A percentile compares a stretch with the other conserved stretches of the same genome.
phyloP scores from a whole-genome alignment of 2,329 filamentous ascomycete species.

The Beauveria brongniartii region DNA sequence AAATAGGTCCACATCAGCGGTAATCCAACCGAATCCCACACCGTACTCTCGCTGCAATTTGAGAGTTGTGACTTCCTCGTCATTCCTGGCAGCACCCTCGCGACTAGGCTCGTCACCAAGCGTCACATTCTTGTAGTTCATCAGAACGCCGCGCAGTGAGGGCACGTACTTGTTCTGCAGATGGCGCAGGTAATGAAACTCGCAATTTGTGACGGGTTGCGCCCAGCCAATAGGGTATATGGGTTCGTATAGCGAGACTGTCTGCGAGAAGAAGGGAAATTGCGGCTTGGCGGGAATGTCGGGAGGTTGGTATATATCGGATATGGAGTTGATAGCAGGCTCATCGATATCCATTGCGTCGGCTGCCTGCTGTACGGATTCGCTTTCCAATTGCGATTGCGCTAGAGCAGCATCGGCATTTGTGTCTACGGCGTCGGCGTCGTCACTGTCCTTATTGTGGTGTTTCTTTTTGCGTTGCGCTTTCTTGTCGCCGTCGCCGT shows the following conservation, averaged over 20 bases:
- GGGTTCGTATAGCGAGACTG: slow-evolving; percentile 71
- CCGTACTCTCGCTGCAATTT: slow-evolving; percentile 71
- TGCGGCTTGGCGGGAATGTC: slow-evolving; percentile 32
- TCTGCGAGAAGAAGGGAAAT: slow-evolving; percentile 72
- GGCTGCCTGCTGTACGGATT: slow-evolving; percentile 14
- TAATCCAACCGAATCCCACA: slow-evolving; percentile 80
- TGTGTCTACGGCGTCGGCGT: slow-evolving; percentile 20
- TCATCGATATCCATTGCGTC: slow-evolving; percentile 34
- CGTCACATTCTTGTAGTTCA: slow-evolving; percentile 62
- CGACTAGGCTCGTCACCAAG: slow-evolving; percentile 53
- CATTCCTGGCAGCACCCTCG: slow-evolving; percentile 36
- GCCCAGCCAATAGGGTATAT: slow-evolving; percentile 64
- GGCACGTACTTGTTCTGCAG: slow-evolving; percentile 71
- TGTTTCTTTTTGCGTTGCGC: slow-evolving; percentile 14
- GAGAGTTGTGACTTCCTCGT: slow-evolving; percentile 38
- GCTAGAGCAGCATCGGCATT: slow-evolving; percentile 14
- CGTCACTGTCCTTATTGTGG: slow-evolving; percentile 23
- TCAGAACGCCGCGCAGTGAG: slow-evolving; percentile 62
- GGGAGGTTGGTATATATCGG: slow-evolving; percentile 29
- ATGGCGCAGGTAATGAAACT: slow-evolving; percentile 66
- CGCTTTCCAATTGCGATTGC: slow-evolving; percentile 2
- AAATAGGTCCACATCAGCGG: slow-evolving; percentile 78
- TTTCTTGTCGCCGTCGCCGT: background rate
- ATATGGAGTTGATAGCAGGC: slow-evolving; percentile 19
- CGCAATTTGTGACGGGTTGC: slow-evolving; percentile 60